A percentile compares a stretch with the other conserved stretches of the same genome.
Evolutionary conservation across 2,329 filamentous ascomycete species (phyloP).

Genomic region (Dothistroma septosporum): DNA sequence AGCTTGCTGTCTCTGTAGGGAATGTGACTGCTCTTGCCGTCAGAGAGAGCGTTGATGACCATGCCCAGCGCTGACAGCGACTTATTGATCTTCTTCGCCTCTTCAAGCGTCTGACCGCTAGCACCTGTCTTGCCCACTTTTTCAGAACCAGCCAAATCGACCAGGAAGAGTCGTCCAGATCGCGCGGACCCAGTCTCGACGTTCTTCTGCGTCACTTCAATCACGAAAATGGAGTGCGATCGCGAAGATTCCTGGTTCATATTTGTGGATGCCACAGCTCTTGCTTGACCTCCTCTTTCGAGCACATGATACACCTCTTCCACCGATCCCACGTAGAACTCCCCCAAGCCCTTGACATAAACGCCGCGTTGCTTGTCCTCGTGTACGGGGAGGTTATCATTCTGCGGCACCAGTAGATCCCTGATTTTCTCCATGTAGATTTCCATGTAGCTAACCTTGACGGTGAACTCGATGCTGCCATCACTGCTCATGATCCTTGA

Average conservation of each 20-base stretch:
- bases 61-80: slow-evolving; percentile 96
- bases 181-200: slow-evolving; percentile 93
- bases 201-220: slow-evolving; percentile 96
- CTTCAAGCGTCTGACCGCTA: slow-evolving; percentile 92
- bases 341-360: slow-evolving; percentile 90
- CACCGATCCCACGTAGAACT: slow-evolving; percentile 93
- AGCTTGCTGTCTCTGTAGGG: slow-evolving; percentile 98
- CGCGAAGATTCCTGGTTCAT: slow-evolving; percentile 99
- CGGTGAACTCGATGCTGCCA: slow-evolving; percentile 95
- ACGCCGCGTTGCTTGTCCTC: slow-evolving; percentile 95
- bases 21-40: slow-evolving; percentile 93
- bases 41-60: slow-evolving; percentile 97
- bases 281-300: slow-evolving; percentile 81
- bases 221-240: slow-evolving; percentile 96
- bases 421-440: slow-evolving; percentile 99
- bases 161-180: slow-evolving; percentile 92
- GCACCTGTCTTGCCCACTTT: slow-evolving; percentile 98
- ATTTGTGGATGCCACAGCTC: slow-evolving; percentile 93
- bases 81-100: slow-evolving; percentile 99
- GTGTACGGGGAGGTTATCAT: slow-evolving; percentile 96
- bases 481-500: slow-evolving; percentile 88
- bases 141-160: slow-evolving; percentile 96
- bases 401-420: slow-evolving; percentile 84
- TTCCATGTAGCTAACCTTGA: slow-evolving; percentile 98
- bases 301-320: slow-evolving; percentile 97